Evolutionary conservation across 164 flowering plant species (phyloP).

Genomic region (Aristolochia fimbriata): DNA sequence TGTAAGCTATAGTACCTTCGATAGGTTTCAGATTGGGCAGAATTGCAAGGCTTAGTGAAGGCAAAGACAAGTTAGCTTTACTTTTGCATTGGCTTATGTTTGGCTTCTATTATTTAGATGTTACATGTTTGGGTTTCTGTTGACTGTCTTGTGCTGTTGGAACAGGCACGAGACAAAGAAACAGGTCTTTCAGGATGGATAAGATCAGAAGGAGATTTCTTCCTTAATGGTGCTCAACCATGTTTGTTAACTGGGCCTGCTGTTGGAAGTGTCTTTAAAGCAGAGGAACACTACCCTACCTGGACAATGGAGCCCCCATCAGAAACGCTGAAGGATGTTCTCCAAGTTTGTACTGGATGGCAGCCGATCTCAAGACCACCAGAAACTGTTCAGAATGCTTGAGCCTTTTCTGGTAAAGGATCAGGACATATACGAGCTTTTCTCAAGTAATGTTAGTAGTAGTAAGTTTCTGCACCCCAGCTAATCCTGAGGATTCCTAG

Average conservation of each 20-base stretch:
- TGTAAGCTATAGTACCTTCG: too few relatives aligned
- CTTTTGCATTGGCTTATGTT: too few relatives aligned
- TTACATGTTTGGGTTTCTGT: not conserved
- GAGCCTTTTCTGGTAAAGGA: too few relatives aligned
- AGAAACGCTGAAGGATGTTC: conserved; percentile 20
- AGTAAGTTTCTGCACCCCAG: too few relatives aligned
- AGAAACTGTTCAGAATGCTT: not conserved
- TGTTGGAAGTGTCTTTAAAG: conserved; percentile 18
- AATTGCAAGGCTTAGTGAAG: too few relatives aligned
- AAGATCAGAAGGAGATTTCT: conserved; percentile 33
- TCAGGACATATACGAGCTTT: too few relatives aligned
- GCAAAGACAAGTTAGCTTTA: too few relatives aligned
- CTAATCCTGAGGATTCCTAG: too few relatives aligned
- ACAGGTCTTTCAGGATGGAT: conserved; percentile 21
- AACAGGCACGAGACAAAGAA: conserved; percentile 31
- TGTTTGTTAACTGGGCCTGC: conserved; percentile 5
- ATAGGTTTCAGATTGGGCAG: too few relatives aligned
- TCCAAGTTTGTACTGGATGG: conserved; percentile 32
- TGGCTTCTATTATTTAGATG: too few relatives aligned
- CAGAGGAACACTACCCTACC: conserved; percentile 21
- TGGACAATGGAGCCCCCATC: conserved; percentile 31
- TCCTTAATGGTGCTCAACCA: conserved; percentile 25
- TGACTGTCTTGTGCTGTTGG: not conserved
- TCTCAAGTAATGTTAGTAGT: too few relatives aligned
- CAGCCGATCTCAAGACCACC: conserved; percentile 23